Evolutionary conservation across 2,329 filamentous ascomycete genomes (phyloP).

Genomic region (Botrytis aclada): DNA sequence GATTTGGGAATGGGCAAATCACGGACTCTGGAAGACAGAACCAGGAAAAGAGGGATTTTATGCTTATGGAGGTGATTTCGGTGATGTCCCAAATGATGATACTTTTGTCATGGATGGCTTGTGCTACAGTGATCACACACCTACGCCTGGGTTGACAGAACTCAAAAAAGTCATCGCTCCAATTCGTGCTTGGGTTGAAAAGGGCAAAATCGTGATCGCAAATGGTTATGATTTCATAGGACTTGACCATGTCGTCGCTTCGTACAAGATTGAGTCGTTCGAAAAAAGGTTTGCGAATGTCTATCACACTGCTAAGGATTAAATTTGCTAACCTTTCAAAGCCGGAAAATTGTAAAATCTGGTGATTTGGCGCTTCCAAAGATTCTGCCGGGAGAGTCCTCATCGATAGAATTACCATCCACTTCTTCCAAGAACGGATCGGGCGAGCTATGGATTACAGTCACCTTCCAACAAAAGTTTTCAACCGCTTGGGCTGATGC

Average conservation of each 20-base stretch:
- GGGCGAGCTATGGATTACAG: constrained; percentile 19
- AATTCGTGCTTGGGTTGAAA: constrained; percentile 43
- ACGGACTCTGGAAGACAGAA: constrained; percentile 50
- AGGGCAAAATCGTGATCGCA: constrained; percentile 39
- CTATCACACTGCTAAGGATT: not conserved
- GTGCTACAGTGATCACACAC: constrained; percentile 51
- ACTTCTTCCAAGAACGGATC: constrained; percentile 20
- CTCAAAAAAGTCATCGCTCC: constrained; percentile 58
- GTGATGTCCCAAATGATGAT: constrained; percentile 56
- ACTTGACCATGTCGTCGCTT: constrained; percentile 48
- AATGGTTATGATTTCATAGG: constrained; percentile 53
- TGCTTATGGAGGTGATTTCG: constrained; percentile 62
- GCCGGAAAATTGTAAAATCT: constrained; percentile 35
- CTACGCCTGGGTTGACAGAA: constrained; percentile 55
- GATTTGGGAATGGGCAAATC: constrained; percentile 66
- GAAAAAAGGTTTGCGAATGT: constrained; percentile 41
- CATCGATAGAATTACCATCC: not conserved
- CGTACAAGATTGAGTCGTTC: constrained; percentile 46
- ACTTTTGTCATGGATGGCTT: constrained; percentile 63
- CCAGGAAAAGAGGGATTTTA: constrained; percentile 46
- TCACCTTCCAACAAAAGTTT: constrained; percentile 42
- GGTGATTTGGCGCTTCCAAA: constrained; percentile 44
- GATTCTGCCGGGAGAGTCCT: constrained; percentile 37
- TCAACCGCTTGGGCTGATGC: constrained; percentile 49
- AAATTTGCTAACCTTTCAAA: constrained; percentile 23